Percentiles rank a stretch among this genome's conserved stretches.
Conservation (phyloP, 1,284 basidiomycete genomes). For the Nidula niveotomentosa region DNA sequence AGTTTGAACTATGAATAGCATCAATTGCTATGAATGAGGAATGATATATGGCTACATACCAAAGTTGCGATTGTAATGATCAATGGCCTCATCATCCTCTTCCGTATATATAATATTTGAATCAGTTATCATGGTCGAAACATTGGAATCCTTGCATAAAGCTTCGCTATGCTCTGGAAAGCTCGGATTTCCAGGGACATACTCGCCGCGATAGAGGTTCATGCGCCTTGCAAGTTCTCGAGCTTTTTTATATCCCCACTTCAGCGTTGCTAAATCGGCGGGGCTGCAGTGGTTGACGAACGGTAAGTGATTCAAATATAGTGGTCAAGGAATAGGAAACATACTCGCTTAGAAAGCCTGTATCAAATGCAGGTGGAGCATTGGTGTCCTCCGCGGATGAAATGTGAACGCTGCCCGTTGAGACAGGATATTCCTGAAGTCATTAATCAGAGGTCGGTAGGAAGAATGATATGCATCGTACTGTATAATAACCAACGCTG, state of each 20-base stretch:
- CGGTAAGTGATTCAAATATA: background rate
- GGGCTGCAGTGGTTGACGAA: background rate
- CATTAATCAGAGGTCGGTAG: background rate
- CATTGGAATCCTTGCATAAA: background rate
- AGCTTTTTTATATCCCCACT: background rate
- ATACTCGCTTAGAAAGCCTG: conserved; percentile 12
- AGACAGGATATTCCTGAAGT: conserved; percentile 23
- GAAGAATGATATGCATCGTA: background rate
- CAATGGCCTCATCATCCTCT: background rate
- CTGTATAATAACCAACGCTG: background rate
- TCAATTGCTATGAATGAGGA: background rate
- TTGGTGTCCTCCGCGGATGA: conserved; percentile 18
- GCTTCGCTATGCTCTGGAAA: background rate
- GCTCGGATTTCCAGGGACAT: background rate
- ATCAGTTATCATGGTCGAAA: background rate
- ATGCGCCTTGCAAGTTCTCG: background rate
- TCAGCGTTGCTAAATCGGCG: background rate
- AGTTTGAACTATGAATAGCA: background rate
- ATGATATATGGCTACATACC: background rate
- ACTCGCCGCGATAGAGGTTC: background rate
- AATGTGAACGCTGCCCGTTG: conserved; percentile 24
- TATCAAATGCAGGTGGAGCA: conserved; percentile 17
- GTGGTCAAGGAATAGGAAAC: background rate
- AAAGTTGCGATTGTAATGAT: background rate
- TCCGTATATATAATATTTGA: background rate